Conservation (phyloP, 345 rosid genomes). For the Eucalyptus pumila region DNA sequence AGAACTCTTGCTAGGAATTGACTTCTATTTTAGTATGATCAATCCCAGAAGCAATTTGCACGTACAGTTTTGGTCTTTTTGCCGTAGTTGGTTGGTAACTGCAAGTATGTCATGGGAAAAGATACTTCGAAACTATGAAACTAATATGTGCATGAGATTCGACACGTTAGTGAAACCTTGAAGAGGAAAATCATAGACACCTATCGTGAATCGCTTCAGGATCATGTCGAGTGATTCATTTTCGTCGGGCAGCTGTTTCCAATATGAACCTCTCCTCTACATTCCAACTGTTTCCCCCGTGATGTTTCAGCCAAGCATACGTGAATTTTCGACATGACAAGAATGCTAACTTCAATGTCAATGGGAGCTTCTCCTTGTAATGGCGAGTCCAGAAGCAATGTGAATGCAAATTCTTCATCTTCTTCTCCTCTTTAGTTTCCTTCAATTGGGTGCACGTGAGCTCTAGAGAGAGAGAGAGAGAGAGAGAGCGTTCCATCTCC, state of each 20-base stretch:
- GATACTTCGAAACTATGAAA: not conserved
- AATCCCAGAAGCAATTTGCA: not conserved
- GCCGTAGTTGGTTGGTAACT: accelerated
- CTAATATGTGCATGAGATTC: not conserved
- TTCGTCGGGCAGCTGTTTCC: not conserved
- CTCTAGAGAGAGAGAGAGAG: not conserved
- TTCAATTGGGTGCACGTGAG: not conserved
- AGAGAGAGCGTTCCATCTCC: not conserved
- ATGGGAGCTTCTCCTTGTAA: not conserved
- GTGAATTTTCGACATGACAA: not conserved
- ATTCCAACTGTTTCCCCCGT: not conserved
- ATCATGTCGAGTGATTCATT: not conserved
- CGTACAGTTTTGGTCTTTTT: not conserved
- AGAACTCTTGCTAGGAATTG: not conserved
- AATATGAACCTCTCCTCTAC: accelerated
- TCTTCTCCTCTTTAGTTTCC: not conserved
- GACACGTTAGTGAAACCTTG: not conserved
- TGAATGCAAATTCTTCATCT: not conserved
- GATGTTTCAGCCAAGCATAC: not conserved
- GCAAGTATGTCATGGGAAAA: not conserved
- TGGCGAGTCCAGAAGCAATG: not conserved
- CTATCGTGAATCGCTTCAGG: accelerated
- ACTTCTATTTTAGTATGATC: not conserved
- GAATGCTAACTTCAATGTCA: not conserved
- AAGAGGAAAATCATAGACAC: not conserved